Base-by-base conservation (phyloP, 371 early-diverging fungal genomes). In the Chytridium lagenaria region DNA sequence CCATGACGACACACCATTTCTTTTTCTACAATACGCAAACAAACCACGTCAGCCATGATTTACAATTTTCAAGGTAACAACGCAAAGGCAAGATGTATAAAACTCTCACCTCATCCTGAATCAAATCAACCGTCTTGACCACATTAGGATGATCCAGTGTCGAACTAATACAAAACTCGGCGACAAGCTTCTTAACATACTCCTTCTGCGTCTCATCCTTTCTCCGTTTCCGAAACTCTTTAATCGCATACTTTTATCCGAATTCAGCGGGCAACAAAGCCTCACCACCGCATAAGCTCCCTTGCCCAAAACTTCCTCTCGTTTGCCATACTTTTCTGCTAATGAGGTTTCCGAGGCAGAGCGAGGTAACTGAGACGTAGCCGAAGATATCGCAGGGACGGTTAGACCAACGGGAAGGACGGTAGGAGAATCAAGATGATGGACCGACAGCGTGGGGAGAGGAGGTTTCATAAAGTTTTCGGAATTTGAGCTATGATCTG, bases 251-350 rank as follows among this genome's bases (percentile, higher is more conserved):
- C 66, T 92, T 81, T 78, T 92, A 63, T 92, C 91, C 50, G 70
- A 71, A 68, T 80, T 82, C 50, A 70, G 50, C 7, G 81, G 83
- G 73, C 93, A 94, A 15, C 92, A 93, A 3, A 98, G 83, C 44
- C 93, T 90, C 44, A 97, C 95, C 0, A 95, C 90, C 0, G 96
- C 97, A 19, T 94, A 92, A 0, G 97, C 94, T 33, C 98, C 98
- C 74, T 89, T 87, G 19, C 97, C 98, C 30, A 98, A 66, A 16
- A 79, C 64, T 50, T 75, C 74, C 37, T 76, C 73, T 30, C 67
- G 73, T 40, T 50, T 51, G 3, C 83, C 83, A 72, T 84, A 84
- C 72, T 84, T 84, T 70, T 81, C 81, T 16, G 76, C 63, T 19
- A 84, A 65, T n/a, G 79, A 79, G 19, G 77, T 75, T 50, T 84